A percentile compares a stretch with the other conserved stretches of the same genome.
These are phyloP conservation scores for Verticillium isaacii DNA, from an alignment of 2,329 filamentous ascomycete species.

Conservation along the genomic window DNA sequence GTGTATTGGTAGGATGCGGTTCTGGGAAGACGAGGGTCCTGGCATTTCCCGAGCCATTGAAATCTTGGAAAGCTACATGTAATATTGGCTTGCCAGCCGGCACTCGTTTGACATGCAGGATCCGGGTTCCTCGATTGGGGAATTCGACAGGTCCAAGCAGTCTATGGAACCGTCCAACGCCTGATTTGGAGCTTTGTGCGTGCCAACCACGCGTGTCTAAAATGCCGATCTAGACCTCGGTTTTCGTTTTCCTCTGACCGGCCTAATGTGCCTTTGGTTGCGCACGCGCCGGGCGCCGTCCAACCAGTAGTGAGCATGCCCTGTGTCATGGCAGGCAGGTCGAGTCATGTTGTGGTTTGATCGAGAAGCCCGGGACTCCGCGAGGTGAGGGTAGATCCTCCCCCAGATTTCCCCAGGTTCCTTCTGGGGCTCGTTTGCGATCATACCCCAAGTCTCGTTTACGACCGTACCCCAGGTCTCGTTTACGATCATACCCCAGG, in stretches of 20 bases:
- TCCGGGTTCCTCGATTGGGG: too few species aligned
- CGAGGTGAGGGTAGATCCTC: neutral
- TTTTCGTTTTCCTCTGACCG: too few species aligned
- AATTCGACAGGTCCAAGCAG: too few species aligned
- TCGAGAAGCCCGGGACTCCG: neutral
- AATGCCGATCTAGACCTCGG: too few species aligned
- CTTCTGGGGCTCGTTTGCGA: neutral
- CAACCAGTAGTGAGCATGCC: neutral
- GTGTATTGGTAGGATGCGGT: neutral
- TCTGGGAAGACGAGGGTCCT: neutral
- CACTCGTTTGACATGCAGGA: too few species aligned
- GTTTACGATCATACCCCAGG: neutral
- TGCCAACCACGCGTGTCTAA: too few species aligned
- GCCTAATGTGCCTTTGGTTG: too few species aligned
- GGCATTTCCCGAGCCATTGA: neutral
- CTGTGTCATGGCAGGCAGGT: neutral
- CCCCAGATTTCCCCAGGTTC: neutral
- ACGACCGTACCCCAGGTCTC: neutral
- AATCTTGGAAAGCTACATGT: neutral
- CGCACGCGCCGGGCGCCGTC: neutral
- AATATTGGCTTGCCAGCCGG: neutral
- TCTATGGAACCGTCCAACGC: too few species aligned
- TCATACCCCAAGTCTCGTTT: neutral
- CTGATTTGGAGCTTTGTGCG: too few species aligned
- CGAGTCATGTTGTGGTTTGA: neutral